Evolutionary conservation across 768 basidiomycete species (phyloP).

Genomic region (Tephrocybe sp.): DNA sequence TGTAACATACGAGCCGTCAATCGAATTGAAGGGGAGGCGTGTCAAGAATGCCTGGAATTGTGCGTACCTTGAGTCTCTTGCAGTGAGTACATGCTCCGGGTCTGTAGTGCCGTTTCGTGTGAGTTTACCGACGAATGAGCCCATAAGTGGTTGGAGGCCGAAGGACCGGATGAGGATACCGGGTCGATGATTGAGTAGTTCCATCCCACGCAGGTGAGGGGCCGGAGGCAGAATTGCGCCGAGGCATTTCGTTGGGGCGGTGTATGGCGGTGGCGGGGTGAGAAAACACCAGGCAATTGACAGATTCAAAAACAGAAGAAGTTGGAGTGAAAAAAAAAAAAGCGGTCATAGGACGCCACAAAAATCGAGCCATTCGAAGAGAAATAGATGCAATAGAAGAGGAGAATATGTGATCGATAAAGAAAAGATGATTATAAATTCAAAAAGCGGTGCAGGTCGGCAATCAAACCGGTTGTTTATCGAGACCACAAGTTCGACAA

Average conservation of each 20-base stretch:
- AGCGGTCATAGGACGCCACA: neutral
- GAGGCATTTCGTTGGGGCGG: constrained; percentile 12
- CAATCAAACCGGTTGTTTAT: neutral
- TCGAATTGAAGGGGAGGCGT: constrained; percentile 7
- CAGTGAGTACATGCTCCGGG: constrained; percentile 84
- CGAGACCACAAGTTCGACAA: neutral
- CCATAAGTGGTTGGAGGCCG: constrained; percentile 9
- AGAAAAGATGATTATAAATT: constrained; percentile 1
- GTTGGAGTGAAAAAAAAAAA: neutral
- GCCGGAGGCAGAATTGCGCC: constrained; percentile 11
- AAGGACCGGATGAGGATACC: neutral
- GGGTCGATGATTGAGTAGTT: constrained; percentile 1
- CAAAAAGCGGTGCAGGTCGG: neutral
- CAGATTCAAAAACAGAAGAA: neutral
- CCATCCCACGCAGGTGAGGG: neutral
- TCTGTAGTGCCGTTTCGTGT: constrained; percentile 33
- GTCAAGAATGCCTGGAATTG: constrained; percentile 13
- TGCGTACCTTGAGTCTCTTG: constrained; percentile 80
- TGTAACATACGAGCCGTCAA: constrained; percentile 15
- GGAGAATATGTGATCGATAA: neutral
- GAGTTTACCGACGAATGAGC: constrained; percentile 7
- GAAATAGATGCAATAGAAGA: neutral
- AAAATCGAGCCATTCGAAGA: neutral
- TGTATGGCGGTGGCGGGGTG: constrained; percentile 11
- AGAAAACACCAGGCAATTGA: neutral